phyloP scores from a whole-genome alignment of 169 alveolate genomes.

The Plasmodium inui region DNA sequence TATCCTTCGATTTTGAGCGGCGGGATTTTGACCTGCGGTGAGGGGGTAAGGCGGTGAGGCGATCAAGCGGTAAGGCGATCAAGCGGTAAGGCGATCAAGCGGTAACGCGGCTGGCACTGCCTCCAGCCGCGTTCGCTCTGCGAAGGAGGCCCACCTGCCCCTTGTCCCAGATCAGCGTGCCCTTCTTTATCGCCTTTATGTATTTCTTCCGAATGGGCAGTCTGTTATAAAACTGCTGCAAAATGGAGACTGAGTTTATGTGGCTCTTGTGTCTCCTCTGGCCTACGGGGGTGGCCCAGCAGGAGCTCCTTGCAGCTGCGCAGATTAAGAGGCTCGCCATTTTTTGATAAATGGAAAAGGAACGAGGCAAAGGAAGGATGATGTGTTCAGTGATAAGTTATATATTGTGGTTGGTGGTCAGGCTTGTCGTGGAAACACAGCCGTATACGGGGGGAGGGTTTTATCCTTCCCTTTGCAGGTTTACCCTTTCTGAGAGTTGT shows the following conservation, averaged over 20 bases:
- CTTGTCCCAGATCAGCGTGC: conserved; percentile 88
- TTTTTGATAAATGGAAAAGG: background rate
- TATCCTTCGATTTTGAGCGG: conserved; percentile 84
- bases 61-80: background rate
- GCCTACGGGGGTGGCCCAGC: conserved; percentile 5
- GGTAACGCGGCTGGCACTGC: too few relatives aligned
- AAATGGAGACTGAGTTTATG: conserved; percentile 85
- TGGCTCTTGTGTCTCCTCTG: conserved; percentile 73
- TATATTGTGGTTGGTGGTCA: background rate
- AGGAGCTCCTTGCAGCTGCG: background rate
- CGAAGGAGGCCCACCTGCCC: conserved; percentile 83
- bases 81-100: background rate
- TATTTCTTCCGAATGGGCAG: conserved; percentile 85
- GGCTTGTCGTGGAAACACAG: background rate
- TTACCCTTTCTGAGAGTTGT: background rate
- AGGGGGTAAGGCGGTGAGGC: background rate
- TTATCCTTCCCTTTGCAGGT: background rate
- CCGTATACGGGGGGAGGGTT: background rate
- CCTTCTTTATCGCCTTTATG: conserved; percentile 84
- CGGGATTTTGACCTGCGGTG: conserved; percentile 82
- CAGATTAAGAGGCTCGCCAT: background rate
- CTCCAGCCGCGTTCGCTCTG: too few relatives aligned
- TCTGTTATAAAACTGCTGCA: conserved; percentile 88
- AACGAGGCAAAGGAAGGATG: background rate
- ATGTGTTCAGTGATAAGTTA: background rate